A percentile compares a stretch with the other conserved stretches of the same genome.
These are phyloP conservation scores for Botryotinia convoluta DNA, from an alignment of 2,329 filamentous ascomycete species.

Conservation along the genomic window DNA sequence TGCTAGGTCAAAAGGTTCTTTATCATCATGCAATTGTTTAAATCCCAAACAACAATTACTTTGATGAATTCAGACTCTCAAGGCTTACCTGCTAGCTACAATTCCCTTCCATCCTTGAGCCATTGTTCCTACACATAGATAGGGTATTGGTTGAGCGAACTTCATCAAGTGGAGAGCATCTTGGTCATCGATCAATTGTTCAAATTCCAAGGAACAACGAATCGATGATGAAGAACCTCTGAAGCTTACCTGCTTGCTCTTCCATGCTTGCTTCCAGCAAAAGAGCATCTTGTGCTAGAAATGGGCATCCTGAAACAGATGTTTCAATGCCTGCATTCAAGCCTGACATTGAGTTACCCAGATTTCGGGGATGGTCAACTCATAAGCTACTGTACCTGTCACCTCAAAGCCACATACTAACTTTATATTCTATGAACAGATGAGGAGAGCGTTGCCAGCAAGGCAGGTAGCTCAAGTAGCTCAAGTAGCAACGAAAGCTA, in stretches of 20 bases:
- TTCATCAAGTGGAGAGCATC: background rate
- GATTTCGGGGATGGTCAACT: background rate
- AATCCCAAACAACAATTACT: background rate
- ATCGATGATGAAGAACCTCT: background rate
- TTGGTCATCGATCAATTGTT: too few species aligned
- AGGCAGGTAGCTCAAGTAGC: background rate
- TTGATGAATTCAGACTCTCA: background rate
- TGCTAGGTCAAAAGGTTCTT: background rate
- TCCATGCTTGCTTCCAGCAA: fast-evolving
- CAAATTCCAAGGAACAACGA: too few species aligned
- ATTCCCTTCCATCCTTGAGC: background rate
- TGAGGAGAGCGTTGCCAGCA: background rate
- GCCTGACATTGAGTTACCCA: background rate
- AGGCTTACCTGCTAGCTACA: background rate
- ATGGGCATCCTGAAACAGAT: background rate
- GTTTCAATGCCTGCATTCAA: background rate
- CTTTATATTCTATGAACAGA: background rate
- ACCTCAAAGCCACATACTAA: background rate
- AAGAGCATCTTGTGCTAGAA: background rate
- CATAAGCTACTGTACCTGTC: too few species aligned
- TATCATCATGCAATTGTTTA: background rate
- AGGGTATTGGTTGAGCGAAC: background rate
- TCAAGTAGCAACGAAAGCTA: background rate
- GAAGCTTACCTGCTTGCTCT: background rate
- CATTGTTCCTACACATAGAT: background rate